These are phyloP conservation scores for Nicotiana attenuata DNA, from an alignment of 257 asterid species.

Conservation along the genomic window DNA sequence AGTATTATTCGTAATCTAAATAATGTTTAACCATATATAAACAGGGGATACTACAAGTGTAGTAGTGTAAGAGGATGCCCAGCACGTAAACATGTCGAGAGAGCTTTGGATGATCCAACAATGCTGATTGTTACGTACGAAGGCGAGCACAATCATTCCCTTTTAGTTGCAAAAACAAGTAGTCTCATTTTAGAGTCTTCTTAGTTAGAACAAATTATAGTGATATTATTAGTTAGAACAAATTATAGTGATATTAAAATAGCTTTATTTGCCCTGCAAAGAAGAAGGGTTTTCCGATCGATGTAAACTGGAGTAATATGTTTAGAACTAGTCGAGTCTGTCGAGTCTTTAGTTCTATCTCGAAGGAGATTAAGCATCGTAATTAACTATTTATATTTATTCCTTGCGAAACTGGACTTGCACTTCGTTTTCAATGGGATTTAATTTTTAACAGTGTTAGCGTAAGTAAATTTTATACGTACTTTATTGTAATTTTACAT, in stretches of 20 bases:
- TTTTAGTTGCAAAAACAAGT: constrained; percentile 43
- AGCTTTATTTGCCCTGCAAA: not conserved
- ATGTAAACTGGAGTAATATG: constrained; percentile 11
- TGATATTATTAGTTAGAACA: not conserved
- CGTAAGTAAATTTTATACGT: not conserved
- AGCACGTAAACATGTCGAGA: constrained; percentile 90
- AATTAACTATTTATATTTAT: not conserved
- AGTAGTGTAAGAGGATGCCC: constrained; percentile 92
- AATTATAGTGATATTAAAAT: not conserved
- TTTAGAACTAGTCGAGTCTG: not conserved
- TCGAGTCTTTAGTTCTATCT: constrained; percentile 3
- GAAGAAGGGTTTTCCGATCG: not conserved
- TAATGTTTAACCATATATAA: not conserved
- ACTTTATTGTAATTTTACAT: not conserved
- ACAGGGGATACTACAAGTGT: constrained; percentile 97
- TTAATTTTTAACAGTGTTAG: not conserved
- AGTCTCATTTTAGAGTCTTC: constrained; percentile 68
- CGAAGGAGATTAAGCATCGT: constrained; percentile 24
- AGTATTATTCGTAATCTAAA: not conserved
- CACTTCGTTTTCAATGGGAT: not conserved
- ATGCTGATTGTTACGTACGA: constrained; percentile 90
- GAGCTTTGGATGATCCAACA: constrained; percentile 72
- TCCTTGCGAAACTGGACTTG: constrained; percentile 3
- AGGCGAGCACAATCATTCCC: constrained; percentile 79
- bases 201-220: constrained; percentile 14